phyloP scores from a whole-genome alignment of 2,329 filamentous ascomycete genomes.

The Penicillium sp. region DNA sequence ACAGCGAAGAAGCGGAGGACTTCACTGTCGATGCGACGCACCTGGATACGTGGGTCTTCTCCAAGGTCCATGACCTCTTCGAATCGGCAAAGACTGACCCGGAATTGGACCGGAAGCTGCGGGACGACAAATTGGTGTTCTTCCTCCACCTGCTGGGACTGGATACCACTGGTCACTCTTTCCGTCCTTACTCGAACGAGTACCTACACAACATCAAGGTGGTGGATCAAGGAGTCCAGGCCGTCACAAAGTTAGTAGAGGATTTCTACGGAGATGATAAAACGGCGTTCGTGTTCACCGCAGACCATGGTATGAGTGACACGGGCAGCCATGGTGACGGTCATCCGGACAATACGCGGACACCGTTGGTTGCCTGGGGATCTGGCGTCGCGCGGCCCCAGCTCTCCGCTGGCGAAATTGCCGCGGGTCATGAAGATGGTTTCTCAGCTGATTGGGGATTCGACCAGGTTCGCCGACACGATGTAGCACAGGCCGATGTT shows the following conservation, averaged over 20 bases:
- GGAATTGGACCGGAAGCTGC: slow-evolving; percentile 68
- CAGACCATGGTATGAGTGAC: slow-evolving; percentile 98
- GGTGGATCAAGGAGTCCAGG: slow-evolving; percentile 83
- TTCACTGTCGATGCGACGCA: slow-evolving; percentile 77
- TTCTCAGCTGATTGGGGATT: slow-evolving; percentile 88
- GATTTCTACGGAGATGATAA: slow-evolving; percentile 80
- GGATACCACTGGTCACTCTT: slow-evolving; percentile 83
- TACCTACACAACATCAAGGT: slow-evolving; percentile 93
- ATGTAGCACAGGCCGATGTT: slow-evolving; percentile 90
- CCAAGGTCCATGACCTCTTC: slow-evolving; percentile 85
- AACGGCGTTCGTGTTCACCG: slow-evolving; percentile 94
- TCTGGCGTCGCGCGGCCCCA: slow-evolving; percentile 80
- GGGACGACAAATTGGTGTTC: slow-evolving; percentile 85
- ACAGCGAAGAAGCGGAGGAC: slow-evolving; percentile 82
- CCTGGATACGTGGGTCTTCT: slow-evolving; percentile 93
- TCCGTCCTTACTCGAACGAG: slow-evolving; percentile 89
- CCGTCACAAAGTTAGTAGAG: slow-evolving; percentile 76
- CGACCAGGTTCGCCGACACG: slow-evolving; percentile 75
- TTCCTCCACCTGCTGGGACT: slow-evolving; percentile 91
- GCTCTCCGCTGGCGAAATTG: slow-evolving; percentile 53
- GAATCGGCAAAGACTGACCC: slow-evolving; percentile 72
- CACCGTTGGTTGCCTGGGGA: slow-evolving; percentile 89
- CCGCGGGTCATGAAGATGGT: slow-evolving; percentile 79
- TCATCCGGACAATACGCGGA: slow-evolving; percentile 94
- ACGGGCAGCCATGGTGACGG: slow-evolving; percentile 99